Percentiles rank a stretch among this genome's conserved stretches.
These are phyloP conservation scores for Leccinum subtestaceum DNA, from an alignment of 768 basidiomycete species.

Conservation along the genomic window DNA sequence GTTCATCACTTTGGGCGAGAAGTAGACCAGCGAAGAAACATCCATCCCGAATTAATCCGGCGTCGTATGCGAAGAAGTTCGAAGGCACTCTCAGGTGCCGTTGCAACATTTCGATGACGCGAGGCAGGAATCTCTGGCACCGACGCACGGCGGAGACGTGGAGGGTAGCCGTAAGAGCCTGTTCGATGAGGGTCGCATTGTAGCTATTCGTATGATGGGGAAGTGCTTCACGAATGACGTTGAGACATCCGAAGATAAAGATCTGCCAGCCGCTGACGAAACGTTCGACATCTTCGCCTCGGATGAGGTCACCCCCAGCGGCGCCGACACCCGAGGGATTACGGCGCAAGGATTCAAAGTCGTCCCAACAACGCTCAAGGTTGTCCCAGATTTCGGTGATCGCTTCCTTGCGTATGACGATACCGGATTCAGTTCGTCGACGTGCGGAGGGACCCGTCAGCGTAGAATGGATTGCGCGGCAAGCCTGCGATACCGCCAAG, in stretches of 20 bases:
- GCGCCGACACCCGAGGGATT: slow-evolving; percentile 42
- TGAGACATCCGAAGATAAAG: slow-evolving; percentile 89
- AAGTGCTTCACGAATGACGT: slow-evolving; percentile 82
- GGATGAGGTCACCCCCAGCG: slow-evolving; percentile 33
- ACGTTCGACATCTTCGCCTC: slow-evolving; percentile 53
- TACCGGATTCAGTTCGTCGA: slow-evolving; percentile 49
- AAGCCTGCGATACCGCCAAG: slow-evolving; percentile 71
- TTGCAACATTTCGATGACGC: slow-evolving; percentile 50
- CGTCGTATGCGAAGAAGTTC: slow-evolving; percentile 79
- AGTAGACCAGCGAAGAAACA: slow-evolving; percentile 85
- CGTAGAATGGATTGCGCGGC: slow-evolving; percentile 72
- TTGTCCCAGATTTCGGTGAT: slow-evolving; percentile 83
- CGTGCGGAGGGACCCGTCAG: slow-evolving; percentile 78
- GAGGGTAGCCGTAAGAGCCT: slow-evolving; percentile 46
- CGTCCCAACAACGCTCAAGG: slow-evolving; percentile 80
- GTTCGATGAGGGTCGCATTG: slow-evolving; percentile 43
- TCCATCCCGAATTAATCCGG: slow-evolving; percentile 83
- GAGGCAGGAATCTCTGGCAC: slow-evolving; percentile 50
- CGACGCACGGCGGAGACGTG: slow-evolving; percentile 44
- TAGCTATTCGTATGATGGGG: slow-evolving; percentile 40
- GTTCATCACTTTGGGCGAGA: slow-evolving; percentile 55
- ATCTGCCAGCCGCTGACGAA: slow-evolving; percentile 90
- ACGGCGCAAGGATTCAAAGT: slow-evolving; percentile 65
- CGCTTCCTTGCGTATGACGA: slow-evolving; percentile 54
- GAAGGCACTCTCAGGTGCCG: slow-evolving; percentile 42